Evolutionary conservation across 2,329 filamentous ascomycete genomes (phyloP), one percentile per base, ranked within the genome.

Genomic region (Talaromyces sp.): DNA sequence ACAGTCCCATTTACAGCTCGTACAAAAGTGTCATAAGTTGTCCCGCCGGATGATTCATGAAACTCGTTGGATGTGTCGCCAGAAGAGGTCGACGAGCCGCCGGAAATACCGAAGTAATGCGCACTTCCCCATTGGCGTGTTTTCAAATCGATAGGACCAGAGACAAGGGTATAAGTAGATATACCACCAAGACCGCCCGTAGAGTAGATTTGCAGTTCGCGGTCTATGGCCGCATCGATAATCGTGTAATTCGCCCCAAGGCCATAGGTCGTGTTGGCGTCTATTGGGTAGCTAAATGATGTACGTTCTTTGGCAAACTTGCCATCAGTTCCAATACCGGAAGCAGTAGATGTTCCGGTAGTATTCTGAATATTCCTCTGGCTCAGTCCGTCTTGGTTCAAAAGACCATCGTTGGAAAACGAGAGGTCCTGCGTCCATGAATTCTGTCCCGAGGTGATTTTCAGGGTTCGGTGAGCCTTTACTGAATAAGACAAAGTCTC

Each of bases 401-500:
- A 82, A 9, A 74, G 75, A 10, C 84, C 86, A n/a, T 73, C 70
- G 63, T 87, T 87, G 2, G 76, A 79, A 67, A 82, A 89, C 0
- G 75, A 72, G 1, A 89, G 79, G 7, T 71, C 74, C 69, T 91
- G 89, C 5, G 73, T 75, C 89, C 88, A 91, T 2, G 75, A 72
- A 5, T 78, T 78, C 0, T 62, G 40, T 8, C 70, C 77, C 4
- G 86, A 85, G 10, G 73, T 78, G 58, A 89, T 77, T 1, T 76
- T 79, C 8, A 92, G 69, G 1, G 70, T 74, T 10, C 89, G 84
- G 31, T 80, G 72, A 0, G 87, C 87, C 0, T 76, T 70, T 0
- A 89, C 81, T 2, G 77, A 79, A 69, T 90, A 89, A 4, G 77
- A 73, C 14, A 92, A 75, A 0, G 85, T 84, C 63, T 84, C 79